Base-by-base conservation (phyloP, 148 eudicot genomes). In the Camellia sinensis region DNA sequence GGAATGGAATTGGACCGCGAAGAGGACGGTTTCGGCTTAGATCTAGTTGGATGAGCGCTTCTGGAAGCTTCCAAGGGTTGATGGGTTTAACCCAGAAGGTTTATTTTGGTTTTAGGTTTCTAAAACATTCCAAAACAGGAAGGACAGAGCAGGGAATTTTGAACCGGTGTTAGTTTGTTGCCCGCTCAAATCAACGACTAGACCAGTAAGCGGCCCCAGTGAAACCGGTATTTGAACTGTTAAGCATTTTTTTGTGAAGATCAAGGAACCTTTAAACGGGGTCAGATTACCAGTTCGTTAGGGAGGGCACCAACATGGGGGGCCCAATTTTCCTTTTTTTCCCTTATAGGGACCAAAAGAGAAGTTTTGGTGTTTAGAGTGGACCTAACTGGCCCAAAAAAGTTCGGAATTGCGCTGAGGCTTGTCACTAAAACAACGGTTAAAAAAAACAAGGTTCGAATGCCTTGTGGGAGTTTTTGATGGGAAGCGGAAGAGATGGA, bases 91-190 rank as follows among this genome's bases (percentile, higher is more conserved):
- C 99, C 97, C 45, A 80, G 61, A 12, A 96, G 83, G 22, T n/a
- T 87, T 85, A 67, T 96, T 96, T 89, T 90, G 93, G 89, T n/a
- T 80, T 92, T 53, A 96, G 87, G 89, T n/a, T n/a, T 92, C 99
- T 61, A 96, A 82, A 63, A 93, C 67, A 68, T 84, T 91, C n/a
- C 48, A 96, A 74, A 37, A 50, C 53, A 2, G 90, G 17, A 87
- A 87, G 3, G 61, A 54, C 7, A 91, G 57, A 67, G 72, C 48
- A 3, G 99, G 95, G 57, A 90, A n/a, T n/a, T n/a, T 62, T 22
- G 85, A 84, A 74, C 98, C 99, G 74, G n/a, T n/a, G 90, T 86
- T 77, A 96, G 74, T 66, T 85, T 88, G 83, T 96, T 96, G 44
- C n/a, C 84, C 77, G 74, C 99, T 92, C 89, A 96, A 88, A 40